Conservation (phyloP, 2,329 filamentous ascomycete genomes). For the Monosporascus sp. region DNA sequence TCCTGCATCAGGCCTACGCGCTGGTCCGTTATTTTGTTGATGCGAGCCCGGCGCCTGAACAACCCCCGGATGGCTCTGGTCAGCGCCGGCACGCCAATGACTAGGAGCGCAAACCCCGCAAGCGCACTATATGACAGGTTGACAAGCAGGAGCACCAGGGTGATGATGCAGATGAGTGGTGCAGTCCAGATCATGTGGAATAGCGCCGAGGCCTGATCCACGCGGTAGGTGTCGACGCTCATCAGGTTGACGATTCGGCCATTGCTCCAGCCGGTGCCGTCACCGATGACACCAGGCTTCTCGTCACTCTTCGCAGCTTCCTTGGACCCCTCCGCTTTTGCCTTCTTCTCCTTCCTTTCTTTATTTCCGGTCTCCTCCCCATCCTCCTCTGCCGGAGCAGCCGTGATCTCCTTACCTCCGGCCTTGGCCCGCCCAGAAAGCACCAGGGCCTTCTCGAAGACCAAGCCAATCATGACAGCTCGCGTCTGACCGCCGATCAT, state of each 20-base stretch:
- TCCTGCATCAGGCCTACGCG: slow-evolving; percentile 88
- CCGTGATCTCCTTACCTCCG: slow-evolving; percentile 50
- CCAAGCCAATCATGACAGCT: slow-evolving; percentile 74
- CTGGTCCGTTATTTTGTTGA: slow-evolving; percentile 93
- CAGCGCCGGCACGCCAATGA: slow-evolving; percentile 72
- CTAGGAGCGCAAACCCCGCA: slow-evolving; percentile 76
- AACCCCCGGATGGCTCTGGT: slow-evolving; percentile 72
- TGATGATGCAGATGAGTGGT: slow-evolving; percentile 72
- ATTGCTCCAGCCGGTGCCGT: slow-evolving; percentile 84
- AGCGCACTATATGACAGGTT: slow-evolving; percentile 89
- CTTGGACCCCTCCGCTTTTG: slow-evolving; percentile 31
- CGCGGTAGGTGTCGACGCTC: slow-evolving; percentile 89
- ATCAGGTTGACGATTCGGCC: slow-evolving; percentile 89
- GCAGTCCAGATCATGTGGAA: slow-evolving; percentile 91
- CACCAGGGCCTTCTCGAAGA: slow-evolving; percentile 90
- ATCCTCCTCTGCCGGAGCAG: slow-evolving; percentile 32
- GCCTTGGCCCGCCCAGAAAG: slow-evolving; percentile 84
- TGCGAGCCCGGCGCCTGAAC: slow-evolving; percentile 67
- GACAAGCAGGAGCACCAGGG: slow-evolving; percentile 72
- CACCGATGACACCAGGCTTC: slow-evolving; percentile 50
- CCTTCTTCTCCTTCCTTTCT: slow-evolving; percentile 39
- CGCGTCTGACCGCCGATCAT: slow-evolving; percentile 80
- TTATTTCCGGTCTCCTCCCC: slow-evolving; percentile 38
- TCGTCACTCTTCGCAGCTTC: slow-evolving; percentile 27
- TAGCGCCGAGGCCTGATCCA: slow-evolving; percentile 82